Evolutionary conservation across 768 basidiomycete genomes (phyloP).

Genomic region (Tricholoma saponaceum): DNA sequence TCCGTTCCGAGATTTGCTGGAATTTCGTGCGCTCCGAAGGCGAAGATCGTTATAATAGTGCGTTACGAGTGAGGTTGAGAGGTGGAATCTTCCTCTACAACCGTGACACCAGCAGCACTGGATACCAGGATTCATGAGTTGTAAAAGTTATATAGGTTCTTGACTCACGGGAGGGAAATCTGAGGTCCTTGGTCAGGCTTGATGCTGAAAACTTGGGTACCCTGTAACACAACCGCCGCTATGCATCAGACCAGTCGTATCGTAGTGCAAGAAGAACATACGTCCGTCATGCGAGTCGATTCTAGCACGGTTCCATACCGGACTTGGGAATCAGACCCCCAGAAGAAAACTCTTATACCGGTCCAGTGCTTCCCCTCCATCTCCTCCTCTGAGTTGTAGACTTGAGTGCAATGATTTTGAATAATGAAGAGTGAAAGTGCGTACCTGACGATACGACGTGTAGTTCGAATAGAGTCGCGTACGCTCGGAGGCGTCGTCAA

Average conservation of each 20-base stretch:
- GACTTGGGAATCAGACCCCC: slow-evolving; percentile 16
- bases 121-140: not conserved
- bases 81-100: slow-evolving; percentile 5
- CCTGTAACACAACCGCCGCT: slow-evolving; percentile 9
- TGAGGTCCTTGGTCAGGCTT: slow-evolving; percentile 16
- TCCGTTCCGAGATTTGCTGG: not conserved
- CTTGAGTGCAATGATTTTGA: not conserved
- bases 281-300: slow-evolving; percentile 13
- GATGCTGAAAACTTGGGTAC: slow-evolving; percentile 18
- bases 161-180: slow-evolving; percentile 21
- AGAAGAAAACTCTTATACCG: slow-evolving; percentile 21
- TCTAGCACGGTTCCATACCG: slow-evolving; percentile 21
- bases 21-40: not conserved
- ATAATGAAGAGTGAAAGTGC: not conserved
- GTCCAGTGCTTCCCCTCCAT: slow-evolving; percentile 11
- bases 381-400: slow-evolving; percentile 2
- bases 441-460: not conserved
- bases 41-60: not conserved
- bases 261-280: not conserved
- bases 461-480: not conserved
- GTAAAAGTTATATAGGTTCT: not conserved
- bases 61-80: not conserved
- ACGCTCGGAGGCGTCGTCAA: not conserved
- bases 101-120: slow-evolving; percentile 21
- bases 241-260: not conserved